phyloP scores from a whole-genome alignment of 306 rosid species.

The Dalbergia cultrata region DNA sequence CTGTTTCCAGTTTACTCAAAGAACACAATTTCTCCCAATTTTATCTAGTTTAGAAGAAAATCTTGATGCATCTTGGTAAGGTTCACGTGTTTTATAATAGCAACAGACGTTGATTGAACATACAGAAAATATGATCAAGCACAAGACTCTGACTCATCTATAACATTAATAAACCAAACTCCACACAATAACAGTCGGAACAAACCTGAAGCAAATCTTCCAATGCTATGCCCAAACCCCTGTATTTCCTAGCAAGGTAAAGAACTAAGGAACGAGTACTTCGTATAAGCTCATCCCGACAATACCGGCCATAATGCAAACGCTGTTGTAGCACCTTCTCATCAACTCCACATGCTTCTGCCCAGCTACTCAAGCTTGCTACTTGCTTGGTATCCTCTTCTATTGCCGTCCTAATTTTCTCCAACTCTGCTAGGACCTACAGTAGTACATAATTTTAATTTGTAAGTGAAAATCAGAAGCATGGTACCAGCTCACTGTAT shows the following conservation, averaged over 20 bases:
- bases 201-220: conserved; percentile 92
- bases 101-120: conserved; percentile 9
- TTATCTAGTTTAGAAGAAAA: conserved; percentile 7
- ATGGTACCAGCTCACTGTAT: conserved; percentile 1
- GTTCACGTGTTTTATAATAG: background rate
- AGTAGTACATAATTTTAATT: conserved; percentile 11
- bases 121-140: conserved; percentile 9
- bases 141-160: conserved; percentile 1
- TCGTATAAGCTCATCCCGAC: conserved; percentile 81
- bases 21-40: conserved; percentile 23
- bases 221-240: conserved; percentile 78
- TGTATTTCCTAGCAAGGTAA: conserved; percentile 78
- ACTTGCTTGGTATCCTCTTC: conserved; percentile 70
- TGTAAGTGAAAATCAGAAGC: background rate
- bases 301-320: conserved; percentile 71
- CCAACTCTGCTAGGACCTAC: conserved; percentile 79
- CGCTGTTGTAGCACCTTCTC: conserved; percentile 65
- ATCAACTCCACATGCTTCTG: conserved; percentile 76
- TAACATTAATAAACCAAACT: conserved; percentile 25
- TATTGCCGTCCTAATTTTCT: conserved; percentile 66
- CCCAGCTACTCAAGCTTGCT: conserved; percentile 82
- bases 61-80: background rate
- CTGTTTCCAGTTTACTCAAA: conserved; percentile 15
- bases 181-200: conserved; percentile 24
- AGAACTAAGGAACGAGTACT: conserved; percentile 79